Conservation (phyloP, 805 yeast species). For the Metschnikowia koreensis region DNA sequence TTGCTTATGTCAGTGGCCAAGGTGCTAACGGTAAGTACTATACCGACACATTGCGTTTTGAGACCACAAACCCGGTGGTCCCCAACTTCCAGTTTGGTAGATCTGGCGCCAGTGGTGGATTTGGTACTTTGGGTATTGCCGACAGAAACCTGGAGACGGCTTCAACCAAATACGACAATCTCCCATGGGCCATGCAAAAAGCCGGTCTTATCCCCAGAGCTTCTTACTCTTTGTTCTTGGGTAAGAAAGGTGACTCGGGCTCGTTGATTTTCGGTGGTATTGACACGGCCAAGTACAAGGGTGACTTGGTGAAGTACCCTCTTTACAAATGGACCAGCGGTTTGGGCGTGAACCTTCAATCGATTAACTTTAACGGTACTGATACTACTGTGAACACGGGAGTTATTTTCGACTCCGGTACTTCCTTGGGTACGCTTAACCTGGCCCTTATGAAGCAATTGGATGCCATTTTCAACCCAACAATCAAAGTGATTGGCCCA, state of each 20-base stretch:
- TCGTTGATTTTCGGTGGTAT: slow-evolving; percentile 41
- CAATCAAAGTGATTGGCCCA: slow-evolving; percentile 1
- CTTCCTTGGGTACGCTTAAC: slow-evolving; percentile 12
- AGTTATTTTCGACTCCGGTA: slow-evolving; percentile 15
- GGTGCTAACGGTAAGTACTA: slow-evolving; percentile 9
- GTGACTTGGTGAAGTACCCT: slow-evolving; percentile 7
- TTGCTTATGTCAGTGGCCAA: slow-evolving; percentile 9
- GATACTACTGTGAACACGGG: not conserved
- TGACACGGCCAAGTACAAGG: slow-evolving; percentile 37
- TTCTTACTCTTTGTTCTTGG: slow-evolving; percentile 63
- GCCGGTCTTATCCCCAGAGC: slow-evolving; percentile 55
- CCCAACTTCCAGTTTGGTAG: slow-evolving; percentile 15
- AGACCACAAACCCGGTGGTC: not conserved
- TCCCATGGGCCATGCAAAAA: slow-evolving; percentile 59
- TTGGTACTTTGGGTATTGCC: slow-evolving; percentile 13
- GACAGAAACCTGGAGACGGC: slow-evolving; percentile 9
- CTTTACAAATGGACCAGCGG: slow-evolving; percentile 7
- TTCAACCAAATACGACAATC: slow-evolving; percentile 33
- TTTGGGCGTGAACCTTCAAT: slow-evolving; percentile 5
- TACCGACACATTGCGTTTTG: slow-evolving; percentile 10
- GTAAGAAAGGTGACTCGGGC: slow-evolving; percentile 33
- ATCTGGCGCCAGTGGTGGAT: not conserved
- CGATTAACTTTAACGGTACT: slow-evolving; percentile 9
- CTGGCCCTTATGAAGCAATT: slow-evolving; percentile 6
- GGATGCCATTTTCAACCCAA: slow-evolving; percentile 10